Evolutionary conservation across 2,329 filamentous ascomycete species (phyloP), one percentile per base, ranked within the genome.

Genomic region (Ophiostoma sp.): DNA sequence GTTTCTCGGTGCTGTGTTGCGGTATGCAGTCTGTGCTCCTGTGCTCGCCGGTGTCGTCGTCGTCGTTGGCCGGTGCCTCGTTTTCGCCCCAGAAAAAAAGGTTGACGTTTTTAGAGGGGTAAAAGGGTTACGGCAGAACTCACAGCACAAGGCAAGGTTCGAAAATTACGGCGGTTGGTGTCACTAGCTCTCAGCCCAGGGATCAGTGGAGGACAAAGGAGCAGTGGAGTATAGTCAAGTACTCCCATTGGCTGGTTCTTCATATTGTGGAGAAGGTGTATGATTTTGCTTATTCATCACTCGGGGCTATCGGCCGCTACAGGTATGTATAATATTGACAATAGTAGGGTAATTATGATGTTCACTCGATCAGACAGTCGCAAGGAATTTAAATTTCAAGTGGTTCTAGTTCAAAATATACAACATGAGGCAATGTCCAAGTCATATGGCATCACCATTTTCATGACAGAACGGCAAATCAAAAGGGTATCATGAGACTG

Each of bases 91-190:
- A 67, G 66, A 52, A 48, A 52, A 52, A 67, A 52, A 11, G 35
- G 33, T 23, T 36, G 65, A 35, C 65, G 60, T 52, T 31, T 60
- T 52, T 66, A 57, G 71, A 71, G 71, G 71, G 71, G 69, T 69
- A 68, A 57, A 39, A 33, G 36, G 64, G 64, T 27, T 10, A 8
- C 6, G 35, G 27, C 27, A 62, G 57, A 57, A 62, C 27, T 62
- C 57, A 31, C 27, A 62, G 57, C 27, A 62, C 57, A 62, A 33
- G 57, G 27, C 57, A 33, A 62, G 52, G 35, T 69, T 33, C 67
- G 17, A 67, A 71, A 71, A 71, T 69, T 67, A 69, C 62, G 67
- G 44, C 39, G 57, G 64, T 66, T 67, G 69, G 65, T 66, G 67
- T 68, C 60, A 67, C 70, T 62, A 67, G 57, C 23, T 68, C 23